Conservation (phyloP, 2,329 filamentous ascomycete species). For the Didymella pinodella region DNA sequence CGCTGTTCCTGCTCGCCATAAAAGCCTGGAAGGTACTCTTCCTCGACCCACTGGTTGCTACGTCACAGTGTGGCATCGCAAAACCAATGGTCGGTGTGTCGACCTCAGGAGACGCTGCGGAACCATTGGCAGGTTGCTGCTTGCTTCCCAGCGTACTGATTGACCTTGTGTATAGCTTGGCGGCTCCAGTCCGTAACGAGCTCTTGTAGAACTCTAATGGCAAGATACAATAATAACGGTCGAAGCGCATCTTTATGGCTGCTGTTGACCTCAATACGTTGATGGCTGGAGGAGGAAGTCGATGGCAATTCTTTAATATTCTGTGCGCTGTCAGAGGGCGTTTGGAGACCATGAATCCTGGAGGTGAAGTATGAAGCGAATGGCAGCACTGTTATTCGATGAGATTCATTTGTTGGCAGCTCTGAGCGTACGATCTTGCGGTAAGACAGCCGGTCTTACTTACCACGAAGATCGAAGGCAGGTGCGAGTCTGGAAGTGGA, state of each 20-base stretch:
- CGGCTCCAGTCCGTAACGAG: not conserved
- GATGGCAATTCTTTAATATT: not conserved
- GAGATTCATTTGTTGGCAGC: not conserved
- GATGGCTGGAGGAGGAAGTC: not conserved
- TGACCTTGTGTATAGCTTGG: not conserved
- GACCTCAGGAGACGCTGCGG: not conserved
- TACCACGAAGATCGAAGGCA: slow-evolving; percentile 2
- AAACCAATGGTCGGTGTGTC: not conserved
- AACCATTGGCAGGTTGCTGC: not conserved
- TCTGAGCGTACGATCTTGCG: not conserved
- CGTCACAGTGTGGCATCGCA: not conserved
- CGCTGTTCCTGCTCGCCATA: not conserved
- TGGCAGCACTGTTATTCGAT: not conserved
- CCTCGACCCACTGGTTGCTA: not conserved
- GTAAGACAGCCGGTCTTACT: not conserved
- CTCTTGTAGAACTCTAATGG: not conserved
- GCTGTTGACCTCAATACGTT: not conserved
- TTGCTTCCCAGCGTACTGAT: not conserved
- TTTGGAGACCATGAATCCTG: not conserved
- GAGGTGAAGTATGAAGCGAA: not conserved
- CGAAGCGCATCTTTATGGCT: not conserved
- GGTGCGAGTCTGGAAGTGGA: not conserved
- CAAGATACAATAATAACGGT: not conserved
- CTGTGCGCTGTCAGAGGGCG: not conserved
- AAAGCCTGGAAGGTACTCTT: not conserved